Conservation (phyloP, 202 grass and related monocot genomes). For the Panicum virgatum region DNA sequence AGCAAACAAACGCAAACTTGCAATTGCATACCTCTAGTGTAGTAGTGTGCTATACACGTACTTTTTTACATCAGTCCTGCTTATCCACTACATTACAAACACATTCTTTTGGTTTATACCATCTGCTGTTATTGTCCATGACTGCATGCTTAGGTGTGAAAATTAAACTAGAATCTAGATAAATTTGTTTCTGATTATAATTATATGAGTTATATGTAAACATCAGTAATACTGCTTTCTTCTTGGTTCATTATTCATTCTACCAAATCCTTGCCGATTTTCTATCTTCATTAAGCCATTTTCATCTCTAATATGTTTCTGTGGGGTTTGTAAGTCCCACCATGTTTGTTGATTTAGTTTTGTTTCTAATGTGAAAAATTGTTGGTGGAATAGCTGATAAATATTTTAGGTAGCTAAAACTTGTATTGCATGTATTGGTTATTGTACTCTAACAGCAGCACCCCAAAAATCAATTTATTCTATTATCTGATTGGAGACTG, state of each 20-base stretch:
- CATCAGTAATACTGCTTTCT: neutral
- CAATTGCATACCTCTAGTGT: neutral
- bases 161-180: neutral
- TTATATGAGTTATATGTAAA: neutral
- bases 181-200: neutral
- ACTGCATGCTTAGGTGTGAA: neutral
- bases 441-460: no score
- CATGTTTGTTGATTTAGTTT: no score
- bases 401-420: neutral
- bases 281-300: neutral
- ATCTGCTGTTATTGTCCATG: neutral
- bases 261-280: neutral
- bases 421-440: no score
- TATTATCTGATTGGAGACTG: neutral
- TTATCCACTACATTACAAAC: neutral
- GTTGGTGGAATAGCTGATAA: neutral
- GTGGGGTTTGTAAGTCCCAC: neutral
- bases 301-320: neutral
- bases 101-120: neutral
- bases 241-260: neutral
- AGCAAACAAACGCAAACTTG: neutral
- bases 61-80: neutral
- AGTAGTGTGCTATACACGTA: neutral
- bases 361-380: neutral
- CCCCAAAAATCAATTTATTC: neutral